Percentiles rank a stretch among this genome's conserved stretches.
These are phyloP conservation scores for Corymbia citriodora DNA, from an alignment of 441 rosid genomes.

Conservation along the genomic window DNA sequence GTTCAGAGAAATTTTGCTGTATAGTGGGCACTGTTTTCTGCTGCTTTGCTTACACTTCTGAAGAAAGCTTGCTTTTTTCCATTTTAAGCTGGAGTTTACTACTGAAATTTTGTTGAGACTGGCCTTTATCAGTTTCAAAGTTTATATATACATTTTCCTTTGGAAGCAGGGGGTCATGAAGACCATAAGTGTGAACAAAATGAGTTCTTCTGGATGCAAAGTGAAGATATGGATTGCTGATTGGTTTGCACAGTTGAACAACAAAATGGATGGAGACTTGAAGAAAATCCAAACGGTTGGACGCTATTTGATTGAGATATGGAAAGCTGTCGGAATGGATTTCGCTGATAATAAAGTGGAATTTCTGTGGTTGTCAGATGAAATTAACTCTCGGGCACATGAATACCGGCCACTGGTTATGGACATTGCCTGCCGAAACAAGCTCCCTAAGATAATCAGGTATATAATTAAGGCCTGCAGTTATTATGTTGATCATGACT, in stretches of 20 bases:
- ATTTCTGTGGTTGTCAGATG: constrained; percentile 79
- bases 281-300: constrained; percentile 71
- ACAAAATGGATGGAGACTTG: constrained; percentile 83
- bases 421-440: constrained; percentile 83
- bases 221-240: constrained; percentile 90
- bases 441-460: constrained; percentile 36
- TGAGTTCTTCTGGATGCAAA: constrained; percentile 74
- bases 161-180: constrained; percentile 70
- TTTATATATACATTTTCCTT: no score
- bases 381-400: constrained; percentile 54
- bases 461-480: no score
- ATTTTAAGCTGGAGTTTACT: no score
- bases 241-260: constrained; percentile 88
- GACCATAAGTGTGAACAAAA: constrained; percentile 67
- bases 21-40: no score
- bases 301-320: constrained; percentile 57
- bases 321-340: constrained; percentile 82
- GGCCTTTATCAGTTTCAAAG: no score
- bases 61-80: no score
- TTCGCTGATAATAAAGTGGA: constrained; percentile 42
- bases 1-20: no score
- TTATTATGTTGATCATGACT: no score
- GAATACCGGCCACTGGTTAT: constrained; percentile 85
- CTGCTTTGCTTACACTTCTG: no score
- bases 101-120: no score